These are phyloP conservation scores for Quercus engelmannii DNA, from an alignment of 306 rosid species.

Conservation along the genomic window DNA sequence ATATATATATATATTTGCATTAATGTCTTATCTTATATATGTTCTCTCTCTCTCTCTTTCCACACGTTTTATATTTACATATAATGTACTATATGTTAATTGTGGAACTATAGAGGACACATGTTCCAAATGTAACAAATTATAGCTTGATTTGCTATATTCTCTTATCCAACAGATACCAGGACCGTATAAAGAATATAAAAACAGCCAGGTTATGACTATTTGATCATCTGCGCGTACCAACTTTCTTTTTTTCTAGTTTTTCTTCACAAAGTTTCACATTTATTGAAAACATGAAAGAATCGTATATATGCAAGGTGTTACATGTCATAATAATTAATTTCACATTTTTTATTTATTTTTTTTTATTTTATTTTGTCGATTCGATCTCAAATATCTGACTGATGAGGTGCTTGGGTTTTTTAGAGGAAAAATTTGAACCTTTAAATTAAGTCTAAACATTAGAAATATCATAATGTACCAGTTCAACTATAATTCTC, in stretches of 20 bases:
- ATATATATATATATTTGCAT: neutral
- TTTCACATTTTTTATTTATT: neutral
- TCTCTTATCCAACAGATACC: constrained; percentile 11
- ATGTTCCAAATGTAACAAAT: neutral
- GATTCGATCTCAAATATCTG: no score
- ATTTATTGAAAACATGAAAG: neutral
- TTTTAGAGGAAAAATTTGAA: no score
- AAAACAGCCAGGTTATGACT: neutral
- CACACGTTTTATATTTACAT: neutral
- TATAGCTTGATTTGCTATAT: neutral
- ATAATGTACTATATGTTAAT: neutral
- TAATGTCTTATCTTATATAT: neutral
- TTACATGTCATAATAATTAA: neutral
- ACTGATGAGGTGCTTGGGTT: no score
- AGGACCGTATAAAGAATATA: neutral
- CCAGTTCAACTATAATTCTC: no score
- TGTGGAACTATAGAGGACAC: neutral
- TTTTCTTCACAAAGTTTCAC: neutral
- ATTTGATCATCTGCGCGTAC: neutral
- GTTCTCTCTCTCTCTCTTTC: neutral
- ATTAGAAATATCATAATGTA: no score
- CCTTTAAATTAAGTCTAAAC: no score
- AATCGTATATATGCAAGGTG: neutral
- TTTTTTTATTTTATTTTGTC: neutral
- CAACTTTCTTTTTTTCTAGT: neutral